phyloP scores from a whole-genome alignment of 1,284 basidiomycete species.

The Tausonia pullulans region DNA sequence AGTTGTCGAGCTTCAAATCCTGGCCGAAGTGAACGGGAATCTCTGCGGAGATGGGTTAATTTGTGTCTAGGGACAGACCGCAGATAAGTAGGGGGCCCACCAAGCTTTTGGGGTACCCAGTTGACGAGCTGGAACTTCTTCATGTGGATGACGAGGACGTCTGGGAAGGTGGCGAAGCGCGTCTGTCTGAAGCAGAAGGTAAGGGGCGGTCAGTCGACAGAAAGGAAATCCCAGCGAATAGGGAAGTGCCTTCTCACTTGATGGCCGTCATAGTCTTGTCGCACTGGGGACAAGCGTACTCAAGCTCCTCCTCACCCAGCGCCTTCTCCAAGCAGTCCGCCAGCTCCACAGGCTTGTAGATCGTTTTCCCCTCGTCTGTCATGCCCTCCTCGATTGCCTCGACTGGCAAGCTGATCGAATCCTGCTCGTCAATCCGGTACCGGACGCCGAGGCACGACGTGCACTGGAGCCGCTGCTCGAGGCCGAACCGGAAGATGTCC shows the following conservation, averaged over 20 bases:
- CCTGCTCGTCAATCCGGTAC: conserved; percentile 68
- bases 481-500: conserved; percentile 62
- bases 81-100: conserved; percentile 37
- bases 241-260: conserved; percentile 39
- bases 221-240: background rate
- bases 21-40: conserved; percentile 71
- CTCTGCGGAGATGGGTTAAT: conserved; percentile 42
- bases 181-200: conserved; percentile 43
- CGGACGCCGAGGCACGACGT: conserved; percentile 71
- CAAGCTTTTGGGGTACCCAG: conserved; percentile 93
- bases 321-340: conserved; percentile 56
- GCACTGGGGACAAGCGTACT: conserved; percentile 53
- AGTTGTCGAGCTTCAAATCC: conserved; percentile 52
- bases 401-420: conserved; percentile 69
- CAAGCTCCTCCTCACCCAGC: conserved; percentile 53
- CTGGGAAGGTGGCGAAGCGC: conserved; percentile 75
- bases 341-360: conserved; percentile 60
- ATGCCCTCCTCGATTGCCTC: conserved; percentile 49
- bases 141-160: conserved; percentile 78
- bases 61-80: background rate
- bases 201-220: conserved; percentile 3
- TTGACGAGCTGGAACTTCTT: conserved; percentile 93
- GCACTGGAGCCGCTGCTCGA: conserved; percentile 81
- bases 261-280: conserved; percentile 51
- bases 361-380: conserved; percentile 45